A percentile compares a stretch with the other conserved stretches of the same genome.
These are phyloP conservation scores for Urostyla sp. DNA, from an alignment of 73 alveolate species.

Conservation along the genomic window DNA sequence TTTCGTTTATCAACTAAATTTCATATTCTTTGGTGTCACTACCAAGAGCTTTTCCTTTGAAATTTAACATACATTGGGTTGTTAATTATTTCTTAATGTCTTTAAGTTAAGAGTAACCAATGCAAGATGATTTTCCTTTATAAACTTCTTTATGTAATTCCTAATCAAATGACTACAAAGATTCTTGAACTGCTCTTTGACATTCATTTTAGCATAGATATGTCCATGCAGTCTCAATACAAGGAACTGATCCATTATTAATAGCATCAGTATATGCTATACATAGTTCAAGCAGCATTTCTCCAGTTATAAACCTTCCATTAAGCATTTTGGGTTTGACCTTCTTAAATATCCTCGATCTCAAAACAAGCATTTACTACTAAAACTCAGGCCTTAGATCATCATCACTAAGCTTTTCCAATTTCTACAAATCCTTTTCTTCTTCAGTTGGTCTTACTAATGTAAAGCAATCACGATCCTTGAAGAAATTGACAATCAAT, in stretches of 20 bases:
- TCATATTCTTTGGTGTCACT: conserved; percentile 48
- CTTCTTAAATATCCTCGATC: conserved; percentile 79
- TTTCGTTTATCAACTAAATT: conserved; percentile 5
- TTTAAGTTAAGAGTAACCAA: conserved; percentile 7
- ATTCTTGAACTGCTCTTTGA: conserved; percentile 77
- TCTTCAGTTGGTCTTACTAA: conserved; percentile 93
- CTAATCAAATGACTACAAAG: conserved; percentile 67
- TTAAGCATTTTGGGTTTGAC: conserved; percentile 88
- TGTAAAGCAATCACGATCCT: conserved; percentile 96
- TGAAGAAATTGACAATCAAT: conserved; percentile 85
- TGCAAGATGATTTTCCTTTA: not conserved
- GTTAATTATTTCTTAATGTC: not conserved
- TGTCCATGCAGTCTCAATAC: conserved; percentile 97
- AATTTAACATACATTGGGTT: not conserved
- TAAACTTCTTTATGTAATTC: conserved; percentile 13
- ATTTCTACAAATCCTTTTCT: conserved; percentile 88
- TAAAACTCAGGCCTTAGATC: conserved; percentile 92
- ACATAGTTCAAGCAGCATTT: conserved; percentile 88
- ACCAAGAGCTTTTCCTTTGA: conserved; percentile 68
- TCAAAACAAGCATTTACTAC: conserved; percentile 76
- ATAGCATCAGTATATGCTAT: conserved; percentile 91
- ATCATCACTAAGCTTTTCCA: conserved; percentile 61
- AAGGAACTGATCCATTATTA: conserved; percentile 97
- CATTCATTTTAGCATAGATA: conserved; percentile 93
- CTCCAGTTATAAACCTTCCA: conserved; percentile 93